Conservation (phyloP, 345 rosid genomes). For the Ceriops zippeliana region DNA sequence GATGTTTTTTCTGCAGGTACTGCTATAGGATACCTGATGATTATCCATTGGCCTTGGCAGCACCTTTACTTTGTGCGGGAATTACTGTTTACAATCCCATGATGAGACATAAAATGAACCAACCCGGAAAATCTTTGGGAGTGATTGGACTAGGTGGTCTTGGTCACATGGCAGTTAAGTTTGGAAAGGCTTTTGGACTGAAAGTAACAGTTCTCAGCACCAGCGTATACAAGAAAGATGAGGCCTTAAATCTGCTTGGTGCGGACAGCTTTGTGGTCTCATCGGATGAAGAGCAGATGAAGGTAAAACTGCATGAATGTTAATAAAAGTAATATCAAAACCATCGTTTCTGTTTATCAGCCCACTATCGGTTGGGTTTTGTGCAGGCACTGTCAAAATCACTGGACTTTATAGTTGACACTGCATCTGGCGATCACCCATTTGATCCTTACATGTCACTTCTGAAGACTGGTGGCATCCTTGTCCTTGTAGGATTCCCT, state of each 20-base stretch:
- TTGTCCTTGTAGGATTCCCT: conserved; percentile 74
- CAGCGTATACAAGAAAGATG: conserved; percentile 70
- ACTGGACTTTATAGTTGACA: conserved; percentile 72
- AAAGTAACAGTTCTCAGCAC: conserved; percentile 80
- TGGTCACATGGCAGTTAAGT: conserved; percentile 94
- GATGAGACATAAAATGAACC: conserved; percentile 76
- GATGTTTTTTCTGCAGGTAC: conserved; percentile 47
- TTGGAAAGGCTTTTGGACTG: conserved; percentile 90
- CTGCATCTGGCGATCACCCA: conserved; percentile 85
- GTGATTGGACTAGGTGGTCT: conserved; percentile 93
- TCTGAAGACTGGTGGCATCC: conserved; percentile 61
- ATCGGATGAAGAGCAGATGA: conserved; percentile 71
- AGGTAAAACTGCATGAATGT: conserved; percentile 36
- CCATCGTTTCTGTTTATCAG: too few relatives aligned
- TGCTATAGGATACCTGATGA: conserved; percentile 65
- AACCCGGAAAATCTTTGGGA: conserved; percentile 73
- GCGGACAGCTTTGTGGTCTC: conserved; percentile 67
- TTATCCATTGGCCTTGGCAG: conserved; percentile 70
- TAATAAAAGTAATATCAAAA: background rate
- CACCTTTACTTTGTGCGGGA: conserved; percentile 91
- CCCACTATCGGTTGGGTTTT: background rate
- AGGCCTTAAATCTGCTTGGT: conserved; percentile 63
- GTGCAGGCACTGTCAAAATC: conserved; percentile 58
- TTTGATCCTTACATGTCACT: conserved; percentile 80
- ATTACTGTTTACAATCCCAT: conserved; percentile 82